Conservation (phyloP, 164 flowering plant genomes). For the Aristolochia californica region DNA sequence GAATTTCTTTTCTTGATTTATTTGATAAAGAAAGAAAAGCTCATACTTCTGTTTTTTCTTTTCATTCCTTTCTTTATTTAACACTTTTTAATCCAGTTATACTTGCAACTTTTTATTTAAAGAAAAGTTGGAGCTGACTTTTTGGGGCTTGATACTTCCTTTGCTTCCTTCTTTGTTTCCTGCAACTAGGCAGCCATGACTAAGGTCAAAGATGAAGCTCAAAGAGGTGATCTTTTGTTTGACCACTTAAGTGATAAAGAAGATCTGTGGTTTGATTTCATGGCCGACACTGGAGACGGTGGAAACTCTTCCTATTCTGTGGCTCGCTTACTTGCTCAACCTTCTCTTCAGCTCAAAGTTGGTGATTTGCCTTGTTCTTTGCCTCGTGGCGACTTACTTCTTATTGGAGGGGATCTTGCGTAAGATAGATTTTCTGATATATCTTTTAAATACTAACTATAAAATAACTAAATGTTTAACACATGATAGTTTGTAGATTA, state of each 20-base stretch:
- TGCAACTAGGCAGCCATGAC: slow-evolving; percentile 81
- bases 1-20: too few relatives aligned
- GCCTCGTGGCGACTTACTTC: slow-evolving; percentile 74
- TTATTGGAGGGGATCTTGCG: slow-evolving; percentile 99
- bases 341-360: slow-evolving; percentile 29
- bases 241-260: slow-evolving; percentile 72
- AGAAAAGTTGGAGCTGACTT: too few relatives aligned
- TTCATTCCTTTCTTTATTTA: too few relatives aligned
- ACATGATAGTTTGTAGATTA: too few relatives aligned
- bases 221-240: slow-evolving; percentile 50
- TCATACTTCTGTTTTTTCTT: too few relatives aligned
- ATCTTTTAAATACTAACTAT: too few relatives aligned
- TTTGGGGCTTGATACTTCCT: background rate
- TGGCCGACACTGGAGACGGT: slow-evolving; percentile 99
- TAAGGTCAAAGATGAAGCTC: slow-evolving; percentile 44
- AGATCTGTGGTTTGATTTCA: slow-evolving; percentile 96
- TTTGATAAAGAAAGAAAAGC: too few relatives aligned
- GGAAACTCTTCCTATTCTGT: slow-evolving; percentile 92
- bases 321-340: slow-evolving; percentile 91
- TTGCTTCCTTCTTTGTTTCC: slow-evolving; percentile 1
- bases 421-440: slow-evolving; percentile 28
- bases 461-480: too few relatives aligned
- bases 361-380: slow-evolving; percentile 29
- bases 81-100: too few relatives aligned
- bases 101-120: too few relatives aligned